A percentile compares a stretch with the other conserved stretches of the same genome.
phyloP scores from a whole-genome alignment of 2,329 filamentous ascomycete genomes.

The Elsinoe arachidis region DNA sequence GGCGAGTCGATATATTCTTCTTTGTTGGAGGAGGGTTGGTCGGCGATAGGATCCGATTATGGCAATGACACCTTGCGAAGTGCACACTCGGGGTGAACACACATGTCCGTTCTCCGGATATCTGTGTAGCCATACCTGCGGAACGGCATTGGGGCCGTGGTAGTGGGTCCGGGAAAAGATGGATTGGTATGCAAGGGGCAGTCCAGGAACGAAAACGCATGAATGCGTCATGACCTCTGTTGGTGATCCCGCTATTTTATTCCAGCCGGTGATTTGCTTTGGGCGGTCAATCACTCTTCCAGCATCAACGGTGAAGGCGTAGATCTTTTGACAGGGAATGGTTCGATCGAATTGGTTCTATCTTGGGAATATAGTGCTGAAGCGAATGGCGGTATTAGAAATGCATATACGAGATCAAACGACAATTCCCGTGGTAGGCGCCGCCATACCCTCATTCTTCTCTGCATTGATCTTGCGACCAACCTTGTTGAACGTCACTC shows the following conservation, averaged over 20 bases:
- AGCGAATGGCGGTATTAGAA: not conserved
- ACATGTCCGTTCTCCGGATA: not conserved
- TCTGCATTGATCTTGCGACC: not conserved
- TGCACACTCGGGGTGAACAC: not conserved
- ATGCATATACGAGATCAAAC: not conserved
- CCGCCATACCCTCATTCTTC: not conserved
- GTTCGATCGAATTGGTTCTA: not conserved
- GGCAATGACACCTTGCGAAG: not conserved
- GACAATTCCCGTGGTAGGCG: not conserved
- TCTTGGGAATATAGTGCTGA: not conserved
- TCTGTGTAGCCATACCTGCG: not conserved
- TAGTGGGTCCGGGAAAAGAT: not conserved
- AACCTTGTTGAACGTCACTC: constrained; percentile 19
- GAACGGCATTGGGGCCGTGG: not conserved
- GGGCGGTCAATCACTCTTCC: too few relatives aligned
- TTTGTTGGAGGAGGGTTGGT: not conserved
- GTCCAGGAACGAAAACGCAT: not conserved
- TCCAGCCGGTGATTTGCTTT: too few relatives aligned
- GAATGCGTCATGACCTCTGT: not conserved
- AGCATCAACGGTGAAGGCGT: too few relatives aligned
- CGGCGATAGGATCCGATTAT: not conserved
- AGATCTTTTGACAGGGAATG: not conserved
- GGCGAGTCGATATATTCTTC: not conserved
- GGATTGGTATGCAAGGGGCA: not conserved
- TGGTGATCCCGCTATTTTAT: not conserved